A percentile compares a stretch with the other conserved stretches of the same genome.
Evolutionary conservation across 768 basidiomycete species (phyloP).

Genomic region (Tulasnella sp.): DNA sequence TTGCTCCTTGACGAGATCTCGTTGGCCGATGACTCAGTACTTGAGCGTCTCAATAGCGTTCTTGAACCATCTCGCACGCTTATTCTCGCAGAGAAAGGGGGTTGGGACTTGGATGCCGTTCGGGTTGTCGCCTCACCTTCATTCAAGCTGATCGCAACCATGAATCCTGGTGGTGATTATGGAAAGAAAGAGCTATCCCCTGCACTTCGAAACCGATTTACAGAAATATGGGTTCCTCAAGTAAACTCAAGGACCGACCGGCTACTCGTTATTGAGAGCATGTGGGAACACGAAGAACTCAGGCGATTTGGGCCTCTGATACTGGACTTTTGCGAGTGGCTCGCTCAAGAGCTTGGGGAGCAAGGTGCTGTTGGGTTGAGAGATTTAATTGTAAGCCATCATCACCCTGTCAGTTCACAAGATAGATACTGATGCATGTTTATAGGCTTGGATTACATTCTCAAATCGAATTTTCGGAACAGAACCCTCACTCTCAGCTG

Average conservation of each 20-base stretch:
- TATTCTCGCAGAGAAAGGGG: slow-evolving; percentile 86
- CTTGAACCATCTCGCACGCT: slow-evolving; percentile 82
- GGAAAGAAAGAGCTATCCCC: slow-evolving; percentile 98
- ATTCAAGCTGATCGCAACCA: slow-evolving; percentile 91
- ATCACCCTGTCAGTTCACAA: not conserved
- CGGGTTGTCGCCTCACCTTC: slow-evolving; percentile 46
- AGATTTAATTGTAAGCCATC: slow-evolving; percentile 63
- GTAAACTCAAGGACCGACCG: slow-evolving; percentile 63
- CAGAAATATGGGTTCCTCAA: slow-evolving; percentile 95
- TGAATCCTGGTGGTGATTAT: slow-evolving; percentile 99
- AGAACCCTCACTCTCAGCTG: not conserved
- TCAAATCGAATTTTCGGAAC: slow-evolving; percentile 42
- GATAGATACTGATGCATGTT: not conserved
- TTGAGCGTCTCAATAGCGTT: slow-evolving; percentile 93
- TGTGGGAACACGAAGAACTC: slow-evolving; percentile 50
- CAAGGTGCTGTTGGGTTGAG: slow-evolving; percentile 59
- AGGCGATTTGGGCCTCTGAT: slow-evolving; percentile 44
- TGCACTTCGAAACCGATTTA: slow-evolving; percentile 92
- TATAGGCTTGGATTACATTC: slow-evolving; percentile 86
- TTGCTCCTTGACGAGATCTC: slow-evolving; percentile 95
- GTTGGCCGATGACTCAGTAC: slow-evolving; percentile 91
- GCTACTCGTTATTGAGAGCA: slow-evolving; percentile 55
- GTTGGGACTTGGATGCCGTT: slow-evolving; percentile 53
- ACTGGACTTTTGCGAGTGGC: slow-evolving; percentile 73
- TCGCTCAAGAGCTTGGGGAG: slow-evolving; percentile 48